Evolutionary conservation across 345 rosid species (phyloP).

Genomic region (Pelargonium nanum): DNA sequence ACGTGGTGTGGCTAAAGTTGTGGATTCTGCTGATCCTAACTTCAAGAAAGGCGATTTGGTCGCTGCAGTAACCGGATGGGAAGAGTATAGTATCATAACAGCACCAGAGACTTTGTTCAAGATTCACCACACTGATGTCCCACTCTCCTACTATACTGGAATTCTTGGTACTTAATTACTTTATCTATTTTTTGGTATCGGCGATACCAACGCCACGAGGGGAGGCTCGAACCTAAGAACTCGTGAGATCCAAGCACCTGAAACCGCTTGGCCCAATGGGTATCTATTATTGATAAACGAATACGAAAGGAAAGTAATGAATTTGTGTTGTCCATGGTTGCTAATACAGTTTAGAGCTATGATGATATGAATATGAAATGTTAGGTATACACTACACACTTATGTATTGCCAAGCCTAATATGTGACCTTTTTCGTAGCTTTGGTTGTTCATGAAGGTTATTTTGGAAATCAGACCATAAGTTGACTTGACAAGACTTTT

Average conservation of each 20-base stretch:
- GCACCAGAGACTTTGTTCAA: slow-evolving; percentile 4
- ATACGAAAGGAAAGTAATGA: too few relatives aligned
- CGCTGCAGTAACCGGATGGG: slow-evolving; percentile 12
- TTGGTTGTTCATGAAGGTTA: too few relatives aligned
- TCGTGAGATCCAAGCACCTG: background rate
- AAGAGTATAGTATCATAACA: slow-evolving; percentile 11
- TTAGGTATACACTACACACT: too few relatives aligned
- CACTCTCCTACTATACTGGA: slow-evolving; percentile 13
- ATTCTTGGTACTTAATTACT: slow-evolving; percentile 5
- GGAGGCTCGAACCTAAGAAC: background rate
- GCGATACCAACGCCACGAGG: background rate
- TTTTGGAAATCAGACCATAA: background rate
- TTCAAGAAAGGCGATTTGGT: slow-evolving; percentile 8
- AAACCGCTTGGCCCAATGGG: too few relatives aligned
- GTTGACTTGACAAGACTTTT: background rate
- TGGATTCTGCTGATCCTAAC: slow-evolving; percentile 9
- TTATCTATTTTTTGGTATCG: background rate
- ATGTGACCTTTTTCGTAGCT: too few relatives aligned
- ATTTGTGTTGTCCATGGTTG: background rate
- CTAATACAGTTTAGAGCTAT: too few relatives aligned
- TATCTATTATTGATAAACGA: too few relatives aligned
- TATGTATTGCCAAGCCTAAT: too few relatives aligned
- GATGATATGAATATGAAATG: background rate
- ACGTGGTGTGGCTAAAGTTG: slow-evolving; percentile 11
- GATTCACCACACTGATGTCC: slow-evolving; percentile 12